Conservation (phyloP, 805 yeast species). For the Wickerhamiella nectarea region DNA sequence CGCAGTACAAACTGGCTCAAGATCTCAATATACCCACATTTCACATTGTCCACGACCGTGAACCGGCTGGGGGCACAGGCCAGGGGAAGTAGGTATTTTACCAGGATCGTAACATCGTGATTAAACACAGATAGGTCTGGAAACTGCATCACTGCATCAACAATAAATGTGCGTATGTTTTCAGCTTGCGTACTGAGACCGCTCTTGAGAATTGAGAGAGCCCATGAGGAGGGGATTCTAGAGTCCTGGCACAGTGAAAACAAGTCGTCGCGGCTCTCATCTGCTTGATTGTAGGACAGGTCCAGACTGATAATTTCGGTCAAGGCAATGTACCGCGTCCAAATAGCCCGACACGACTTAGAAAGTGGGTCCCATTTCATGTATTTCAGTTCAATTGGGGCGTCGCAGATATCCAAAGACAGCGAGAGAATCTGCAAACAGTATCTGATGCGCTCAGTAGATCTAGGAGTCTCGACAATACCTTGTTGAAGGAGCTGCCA, state of each 20-base stretch:
- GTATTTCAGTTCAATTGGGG: slow-evolving; percentile 26
- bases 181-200: slow-evolving; percentile 70
- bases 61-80: slow-evolving; percentile 52
- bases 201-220: slow-evolving; percentile 54
- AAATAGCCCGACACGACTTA: slow-evolving; percentile 27
- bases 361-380: slow-evolving; percentile 32
- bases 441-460: slow-evolving; percentile 57
- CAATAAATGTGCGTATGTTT: slow-evolving; percentile 51
- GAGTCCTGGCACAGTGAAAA: slow-evolving; percentile 37
- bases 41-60: slow-evolving; percentile 25
- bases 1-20: slow-evolving; percentile 35
- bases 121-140: slow-evolving; percentile 38
- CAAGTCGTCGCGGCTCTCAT: slow-evolving; percentile 59
- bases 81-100: slow-evolving; percentile 39
- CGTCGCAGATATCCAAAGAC: slow-evolving; percentile 34
- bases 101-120: slow-evolving; percentile 30
- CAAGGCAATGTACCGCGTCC: slow-evolving; percentile 63
- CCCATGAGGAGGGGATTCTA: slow-evolving; percentile 54
- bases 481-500: slow-evolving; percentile 50
- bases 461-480: slow-evolving; percentile 31
- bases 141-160: slow-evolving; percentile 42
- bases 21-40: slow-evolving; percentile 47
- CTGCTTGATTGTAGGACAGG: slow-evolving; percentile 73
- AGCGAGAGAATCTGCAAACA: slow-evolving; percentile 50
- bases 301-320: slow-evolving; percentile 75